A percentile compares a stretch with the other conserved stretches of the same genome.
These are phyloP conservation scores for Leishmania mexicana DNA, from an alignment of 208 protist species.

Conservation along the genomic window DNA sequence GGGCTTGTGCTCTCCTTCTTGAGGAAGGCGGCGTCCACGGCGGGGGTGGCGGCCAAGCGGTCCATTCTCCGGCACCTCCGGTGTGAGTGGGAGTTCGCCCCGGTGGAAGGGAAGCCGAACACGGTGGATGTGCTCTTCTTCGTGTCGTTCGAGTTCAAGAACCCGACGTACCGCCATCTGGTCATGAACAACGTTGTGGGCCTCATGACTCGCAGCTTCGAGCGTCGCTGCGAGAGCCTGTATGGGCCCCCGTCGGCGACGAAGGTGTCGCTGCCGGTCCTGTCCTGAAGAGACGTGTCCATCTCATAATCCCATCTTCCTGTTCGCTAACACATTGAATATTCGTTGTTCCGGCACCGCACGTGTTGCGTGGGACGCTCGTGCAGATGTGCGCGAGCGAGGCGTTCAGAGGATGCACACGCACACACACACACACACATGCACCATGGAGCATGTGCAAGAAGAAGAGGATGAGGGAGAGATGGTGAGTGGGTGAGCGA, in stretches of 20 bases:
- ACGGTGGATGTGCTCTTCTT: constrained; percentile 74
- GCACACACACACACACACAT: neutral
- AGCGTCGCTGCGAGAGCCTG: constrained; percentile 69
- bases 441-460: neutral
- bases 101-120: constrained; percentile 40
- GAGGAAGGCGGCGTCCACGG: constrained; percentile 36
- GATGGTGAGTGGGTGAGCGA: neutral
- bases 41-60: constrained; percentile 36
- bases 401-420: neutral
- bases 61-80: constrained; percentile 59
- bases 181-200: constrained; percentile 80
- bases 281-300: constrained; percentile 2
- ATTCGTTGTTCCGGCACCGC: neutral
- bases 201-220: constrained; percentile 83
- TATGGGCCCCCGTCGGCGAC: constrained; percentile 66
- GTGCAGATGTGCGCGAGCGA: neutral
- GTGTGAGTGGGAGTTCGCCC: constrained; percentile 77
- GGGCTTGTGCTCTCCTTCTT: constrained; percentile 43
- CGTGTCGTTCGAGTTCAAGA: constrained; percentile 81
- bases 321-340: neutral
- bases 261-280: constrained; percentile 38
- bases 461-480: neutral
- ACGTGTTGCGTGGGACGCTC: neutral
- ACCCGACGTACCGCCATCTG: constrained; percentile 70
- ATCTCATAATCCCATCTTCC: neutral